Base-by-base conservation (phyloP, 441 rosid species). In the Breynia disticha region DNA sequence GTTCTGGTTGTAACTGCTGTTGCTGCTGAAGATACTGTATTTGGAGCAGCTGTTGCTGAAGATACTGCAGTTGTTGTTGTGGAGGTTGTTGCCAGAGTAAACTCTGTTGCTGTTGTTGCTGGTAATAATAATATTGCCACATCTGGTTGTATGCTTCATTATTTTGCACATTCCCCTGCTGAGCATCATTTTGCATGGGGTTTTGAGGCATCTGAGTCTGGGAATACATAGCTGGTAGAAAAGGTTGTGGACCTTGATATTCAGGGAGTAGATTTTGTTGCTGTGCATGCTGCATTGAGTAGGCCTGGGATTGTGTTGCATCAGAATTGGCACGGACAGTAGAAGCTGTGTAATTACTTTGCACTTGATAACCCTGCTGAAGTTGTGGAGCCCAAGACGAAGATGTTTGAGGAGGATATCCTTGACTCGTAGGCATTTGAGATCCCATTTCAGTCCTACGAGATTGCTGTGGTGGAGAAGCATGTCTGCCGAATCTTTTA, bases 91-190 rank as follows among this genome's bases (percentile, higher is more conserved):
- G 80, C 37, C 65, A 67, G 51, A 70, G 73, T 22, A 65, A 56
- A 28, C 67, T 72, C 56, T 77, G 84, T 49, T 74, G 79, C 54
- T 71, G 79, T 50, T 79, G 85, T 48, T 83, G 80, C 72, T 86
- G 80, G 65, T 82, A 79, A 62, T 76, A 79, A 63, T 75, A 76
- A 64, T 84, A 76, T 59, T 87, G 97, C 90, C 86, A 87, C 82
- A 76, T 78, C 55, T 84, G 86, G 60, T 76, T 71, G 67, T 87
- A 78, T 16, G 80, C 81, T 67, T 76, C 72, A 50, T 54, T 73
- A 67, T 70, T 73, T 69, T 75, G 83, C 67, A 65, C 44, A 58
- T 66, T 64, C 24, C 65, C 79, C 9, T 65, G 66, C 60, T 72
- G 84, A 63, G 68, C 82, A 48, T 53, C 69, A 54, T 73, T 70